Conservation (phyloP, 371 early-diverging fungal genomes). For the Mortierella sp. region DNA sequence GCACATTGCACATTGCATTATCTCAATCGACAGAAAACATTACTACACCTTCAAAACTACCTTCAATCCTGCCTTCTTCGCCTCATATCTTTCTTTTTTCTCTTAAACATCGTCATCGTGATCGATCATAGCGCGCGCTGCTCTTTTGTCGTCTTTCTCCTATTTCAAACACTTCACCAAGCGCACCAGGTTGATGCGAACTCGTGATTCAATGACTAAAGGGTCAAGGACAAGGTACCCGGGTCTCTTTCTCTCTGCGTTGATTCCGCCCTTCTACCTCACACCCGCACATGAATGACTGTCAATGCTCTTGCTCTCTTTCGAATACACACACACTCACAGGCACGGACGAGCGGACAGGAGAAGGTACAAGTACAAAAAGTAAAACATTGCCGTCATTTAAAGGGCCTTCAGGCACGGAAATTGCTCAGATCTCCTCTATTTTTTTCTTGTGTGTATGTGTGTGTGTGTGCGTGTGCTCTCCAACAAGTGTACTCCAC, state of each 20-base stretch:
- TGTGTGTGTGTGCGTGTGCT: not conserved
- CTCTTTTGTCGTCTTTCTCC: not conserved
- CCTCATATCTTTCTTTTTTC: not conserved
- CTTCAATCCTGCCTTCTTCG: not conserved
- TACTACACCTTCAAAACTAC: no score
- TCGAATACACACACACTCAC: not conserved
- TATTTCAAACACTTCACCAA: not conserved
- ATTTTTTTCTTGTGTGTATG: not conserved
- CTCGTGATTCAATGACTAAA: not conserved
- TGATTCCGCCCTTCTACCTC: not conserved
- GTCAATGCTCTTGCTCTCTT: not conserved
- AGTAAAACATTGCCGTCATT: constrained; percentile 13
- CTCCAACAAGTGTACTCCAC: not conserved
- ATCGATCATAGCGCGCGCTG: not conserved
- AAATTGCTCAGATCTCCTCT: constrained; percentile 15
- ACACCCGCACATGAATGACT: not conserved
- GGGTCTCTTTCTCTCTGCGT: not conserved
- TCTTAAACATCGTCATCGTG: constrained; percentile 9
- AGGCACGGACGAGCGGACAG: not conserved
- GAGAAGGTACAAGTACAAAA: not conserved
- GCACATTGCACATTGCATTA: not conserved
- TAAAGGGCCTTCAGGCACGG: not conserved
- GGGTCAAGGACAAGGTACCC: constrained; percentile 3
- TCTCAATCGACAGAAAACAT: not conserved
- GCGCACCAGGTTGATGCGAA: not conserved